A percentile compares a stretch with the other conserved stretches of the same genome.
phyloP scores from a whole-genome alignment of 2,329 filamentous ascomycete genomes.

The Zalaria sp. region DNA sequence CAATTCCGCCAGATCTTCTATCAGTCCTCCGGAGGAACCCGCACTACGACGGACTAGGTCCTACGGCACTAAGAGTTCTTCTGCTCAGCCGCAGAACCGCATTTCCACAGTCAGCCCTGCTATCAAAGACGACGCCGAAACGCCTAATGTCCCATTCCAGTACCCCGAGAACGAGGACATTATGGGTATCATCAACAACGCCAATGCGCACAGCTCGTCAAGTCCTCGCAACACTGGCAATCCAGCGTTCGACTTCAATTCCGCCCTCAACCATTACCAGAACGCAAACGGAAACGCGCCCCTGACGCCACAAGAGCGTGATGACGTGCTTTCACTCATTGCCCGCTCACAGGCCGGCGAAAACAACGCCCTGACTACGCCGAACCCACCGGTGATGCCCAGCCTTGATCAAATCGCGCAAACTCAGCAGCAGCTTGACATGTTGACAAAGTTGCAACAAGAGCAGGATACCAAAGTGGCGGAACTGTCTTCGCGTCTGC shows the following conservation, averaged over 20 bases:
- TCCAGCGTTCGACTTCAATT: conserved; percentile 29
- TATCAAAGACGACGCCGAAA: conserved; percentile 26
- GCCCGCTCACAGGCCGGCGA: conserved; percentile 15
- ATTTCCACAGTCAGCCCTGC: conserved; percentile 14
- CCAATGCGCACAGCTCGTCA: conserved; percentile 22
- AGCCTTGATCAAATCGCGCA: not conserved
- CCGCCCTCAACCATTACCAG: conserved; percentile 33
- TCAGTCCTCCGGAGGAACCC: conserved; percentile 2
- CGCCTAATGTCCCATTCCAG: conserved; percentile 19
- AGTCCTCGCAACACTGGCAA: conserved; percentile 16
- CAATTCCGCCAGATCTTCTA: conserved; percentile 7
- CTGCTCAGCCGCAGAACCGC: conserved; percentile 1
- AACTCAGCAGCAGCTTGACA: conserved; percentile 42
- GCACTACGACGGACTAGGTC: not conserved
- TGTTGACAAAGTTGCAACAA: conserved; percentile 62
- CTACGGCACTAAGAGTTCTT: not conserved
- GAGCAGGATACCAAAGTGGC: conserved; percentile 68
- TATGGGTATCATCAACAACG: conserved; percentile 34
- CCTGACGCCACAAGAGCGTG: conserved; percentile 32
- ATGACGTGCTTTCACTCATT: conserved; percentile 33
- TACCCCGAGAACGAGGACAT: conserved; percentile 32
- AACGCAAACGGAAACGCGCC: conserved; percentile 30
- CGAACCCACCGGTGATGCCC: conserved; percentile 40
- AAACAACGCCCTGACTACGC: conserved; percentile 45
- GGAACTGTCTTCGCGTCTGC: conserved; percentile 58